phyloP scores from a whole-genome alignment of 371 early-diverging fungal species.

The Rhizomucor pusillus region DNA sequence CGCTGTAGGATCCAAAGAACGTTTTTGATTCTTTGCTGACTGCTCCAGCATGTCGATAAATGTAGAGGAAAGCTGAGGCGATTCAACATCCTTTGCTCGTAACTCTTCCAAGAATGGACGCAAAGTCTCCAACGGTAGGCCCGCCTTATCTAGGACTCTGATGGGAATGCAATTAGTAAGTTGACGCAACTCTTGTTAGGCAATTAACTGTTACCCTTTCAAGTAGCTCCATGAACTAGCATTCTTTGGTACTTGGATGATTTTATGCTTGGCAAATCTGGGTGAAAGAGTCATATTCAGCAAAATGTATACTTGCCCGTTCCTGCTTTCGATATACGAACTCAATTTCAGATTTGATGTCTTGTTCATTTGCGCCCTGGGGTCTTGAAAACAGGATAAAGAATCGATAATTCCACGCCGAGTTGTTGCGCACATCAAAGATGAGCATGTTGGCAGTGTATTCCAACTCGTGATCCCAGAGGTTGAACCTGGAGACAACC shows the following conservation, averaged over 20 bases:
- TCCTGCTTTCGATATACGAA: conserved; percentile 27
- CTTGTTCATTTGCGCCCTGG: conserved; percentile 30
- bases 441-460: conserved; percentile 69
- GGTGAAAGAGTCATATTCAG: too few relatives aligned
- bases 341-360: conserved; percentile 61
- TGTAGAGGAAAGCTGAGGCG: conserved; percentile 62
- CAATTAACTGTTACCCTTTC: conserved; percentile 48
- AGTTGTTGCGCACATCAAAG: conserved; percentile 93
- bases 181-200: not conserved
- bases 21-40: conserved; percentile 36
- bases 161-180: not conserved
- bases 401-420: conserved; percentile 96
- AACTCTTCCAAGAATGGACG: conserved; percentile 51
- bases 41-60: conserved; percentile 70
- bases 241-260: conserved; percentile 80
- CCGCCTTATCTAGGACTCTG: conserved; percentile 48
- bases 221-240: conserved; percentile 90
- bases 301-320: too few relatives aligned
- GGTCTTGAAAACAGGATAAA: conserved; percentile 66
- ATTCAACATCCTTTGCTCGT: conserved; percentile 28
- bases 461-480: conserved; percentile 77
- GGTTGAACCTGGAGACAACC: conserved; percentile 73
- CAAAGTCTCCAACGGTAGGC: conserved; percentile 32
- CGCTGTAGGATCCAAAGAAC: conserved; percentile 33
- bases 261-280: conserved; percentile 67